phyloP scores from a whole-genome alignment of 495 filamentous ascomycete species.

The Penicillium lividum region DNA sequence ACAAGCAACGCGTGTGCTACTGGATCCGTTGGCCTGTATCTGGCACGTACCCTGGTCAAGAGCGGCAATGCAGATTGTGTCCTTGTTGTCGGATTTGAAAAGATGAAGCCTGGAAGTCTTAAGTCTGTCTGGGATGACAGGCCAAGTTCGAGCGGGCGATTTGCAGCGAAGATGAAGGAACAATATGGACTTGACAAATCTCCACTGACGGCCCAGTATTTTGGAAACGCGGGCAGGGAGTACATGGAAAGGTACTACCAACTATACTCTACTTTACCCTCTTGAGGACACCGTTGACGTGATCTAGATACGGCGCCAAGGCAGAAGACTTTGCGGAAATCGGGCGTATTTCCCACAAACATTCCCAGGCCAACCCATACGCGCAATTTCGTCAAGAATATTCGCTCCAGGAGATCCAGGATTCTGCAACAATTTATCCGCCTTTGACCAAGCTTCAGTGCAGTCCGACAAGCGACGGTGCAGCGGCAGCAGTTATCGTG shows the following conservation, averaged over 20 bases:
- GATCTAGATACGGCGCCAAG: background rate
- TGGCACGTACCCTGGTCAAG: background rate
- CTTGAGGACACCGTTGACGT: too few relatives aligned
- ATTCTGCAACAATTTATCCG: background rate
- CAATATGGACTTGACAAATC: too few relatives aligned
- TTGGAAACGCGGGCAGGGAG: background rate
- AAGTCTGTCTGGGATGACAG: background rate
- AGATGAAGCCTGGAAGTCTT: background rate
- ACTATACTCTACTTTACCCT: too few relatives aligned
- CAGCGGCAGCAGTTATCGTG: background rate
- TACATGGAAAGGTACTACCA: background rate
- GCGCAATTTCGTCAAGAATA: background rate
- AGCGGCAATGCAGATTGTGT: background rate
- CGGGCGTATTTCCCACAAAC: background rate
- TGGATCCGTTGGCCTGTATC: background rate
- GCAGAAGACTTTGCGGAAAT: background rate
- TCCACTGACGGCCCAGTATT: background rate
- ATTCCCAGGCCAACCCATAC: background rate
- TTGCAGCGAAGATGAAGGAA: too few relatives aligned
- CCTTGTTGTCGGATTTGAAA: background rate
- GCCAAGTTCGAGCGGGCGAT: background rate
- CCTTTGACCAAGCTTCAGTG: background rate
- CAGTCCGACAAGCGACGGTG: background rate
- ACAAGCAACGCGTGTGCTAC: background rate
- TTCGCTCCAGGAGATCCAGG: background rate